These are phyloP conservation scores for Carex myosuroides DNA, from an alignment of 176 grass and related monocot genomes.

Conservation along the genomic window DNA sequence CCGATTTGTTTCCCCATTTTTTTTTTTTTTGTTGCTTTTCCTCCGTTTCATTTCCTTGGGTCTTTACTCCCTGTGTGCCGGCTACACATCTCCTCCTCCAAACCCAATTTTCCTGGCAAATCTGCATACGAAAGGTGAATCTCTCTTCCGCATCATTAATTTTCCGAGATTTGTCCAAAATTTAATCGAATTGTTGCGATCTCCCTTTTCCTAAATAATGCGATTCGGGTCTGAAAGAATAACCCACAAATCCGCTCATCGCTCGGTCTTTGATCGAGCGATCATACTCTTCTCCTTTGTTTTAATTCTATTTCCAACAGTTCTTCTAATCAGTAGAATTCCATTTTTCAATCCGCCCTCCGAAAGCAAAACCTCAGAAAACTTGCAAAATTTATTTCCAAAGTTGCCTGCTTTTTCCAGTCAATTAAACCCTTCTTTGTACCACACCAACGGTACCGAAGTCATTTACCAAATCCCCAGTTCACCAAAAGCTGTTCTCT, in stretches of 20 bases:
- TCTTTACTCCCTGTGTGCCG: too few species aligned
- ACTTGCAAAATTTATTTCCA: neutral
- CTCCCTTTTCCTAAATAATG: neutral
- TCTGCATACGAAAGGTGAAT: neutral
- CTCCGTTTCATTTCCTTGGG: too few species aligned
- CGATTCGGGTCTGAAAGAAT: neutral
- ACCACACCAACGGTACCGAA: slow-evolving; percentile 50
- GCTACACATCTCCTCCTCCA: neutral
- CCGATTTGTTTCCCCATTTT: too few species aligned
- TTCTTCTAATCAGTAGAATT: slow-evolving; percentile 18
- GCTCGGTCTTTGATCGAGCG: neutral
- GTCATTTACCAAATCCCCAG: slow-evolving; percentile 70
- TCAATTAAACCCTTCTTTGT: slow-evolving; percentile 45
- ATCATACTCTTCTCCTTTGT: slow-evolving; percentile 13
- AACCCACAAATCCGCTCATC: slow-evolving; percentile 7
- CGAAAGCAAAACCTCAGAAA: neutral
- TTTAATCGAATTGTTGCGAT: neutral
- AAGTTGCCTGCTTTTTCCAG: slow-evolving; percentile 16
- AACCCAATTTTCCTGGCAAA: neutral
- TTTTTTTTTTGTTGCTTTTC: too few species aligned
- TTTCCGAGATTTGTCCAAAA: neutral
- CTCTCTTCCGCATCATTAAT: neutral
- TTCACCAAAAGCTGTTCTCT: slow-evolving; percentile 44
- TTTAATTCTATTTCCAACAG: slow-evolving; percentile 20
- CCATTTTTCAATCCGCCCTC: slow-evolving; percentile 10